Base-by-base conservation (phyloP, 371 early-diverging fungal genomes). In the Rhizopus delemar region DNA sequence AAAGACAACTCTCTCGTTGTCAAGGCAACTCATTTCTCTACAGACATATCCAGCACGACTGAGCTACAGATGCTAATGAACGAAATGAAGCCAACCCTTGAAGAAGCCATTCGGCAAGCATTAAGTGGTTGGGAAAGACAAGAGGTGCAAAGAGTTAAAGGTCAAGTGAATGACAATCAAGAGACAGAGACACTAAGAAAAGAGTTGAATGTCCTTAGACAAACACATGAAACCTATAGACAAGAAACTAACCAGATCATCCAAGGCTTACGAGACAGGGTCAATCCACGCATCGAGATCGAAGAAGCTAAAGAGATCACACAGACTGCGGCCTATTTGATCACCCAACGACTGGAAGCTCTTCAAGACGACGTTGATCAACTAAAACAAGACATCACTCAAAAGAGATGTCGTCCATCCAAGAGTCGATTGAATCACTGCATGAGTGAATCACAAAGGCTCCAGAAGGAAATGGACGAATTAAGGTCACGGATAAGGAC, bases 341-440 rank as follows among this genome's bases (percentile, higher is more conserved):
- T 90, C 32, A 84, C 86, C 34, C 65, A 74, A 35, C 72, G 75
- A 53, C 73, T 92, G 29, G 90, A 91, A 60, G 83, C 83, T 8
- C 70, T 88, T 2, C 86, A 92, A 62, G 84, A 86, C 46, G 72
- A 85, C 35, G 78, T 91, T 32, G 90, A 92, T 52, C 88, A 87
- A 43, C 79, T 93, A 57, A 89, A 90, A 70, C 46, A 81, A 43
- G 93, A 91, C 75, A 85, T 92, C n/a, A 82, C 88, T 0, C 84
- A 88, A 55, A 78, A 88, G 7, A 80, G 87, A 7, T 81, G 87
- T 38, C 76, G 82, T 12, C 93, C 93, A 0, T 81, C 88, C 5
- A 71, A 73, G 8, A 59, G 56, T 0, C 73, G 82, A 53, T 66
- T 92, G 68, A 57, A 71, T 0, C 75, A 79, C 53, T 83, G 86